Evolutionary conservation across 139 green algal species (phyloP).

Genomic region (Tetraselmis chui): DNA sequence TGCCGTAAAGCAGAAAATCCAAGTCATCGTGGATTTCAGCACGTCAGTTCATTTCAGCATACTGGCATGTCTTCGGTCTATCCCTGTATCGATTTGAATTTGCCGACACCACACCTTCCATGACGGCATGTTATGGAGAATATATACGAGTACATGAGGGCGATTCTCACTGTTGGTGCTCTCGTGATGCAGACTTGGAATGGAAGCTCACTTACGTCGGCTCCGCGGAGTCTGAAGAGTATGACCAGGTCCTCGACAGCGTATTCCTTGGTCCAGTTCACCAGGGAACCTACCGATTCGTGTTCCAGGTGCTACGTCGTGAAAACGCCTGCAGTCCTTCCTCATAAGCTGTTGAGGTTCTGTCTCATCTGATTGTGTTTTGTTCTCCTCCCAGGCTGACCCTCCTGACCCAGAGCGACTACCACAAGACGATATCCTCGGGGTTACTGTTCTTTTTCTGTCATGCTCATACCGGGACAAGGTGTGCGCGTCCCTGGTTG

Average conservation of each 20-base stretch:
- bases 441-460: slow-evolving; percentile 90
- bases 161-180: no score
- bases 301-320: slow-evolving; percentile 73
- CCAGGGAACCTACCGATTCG: slow-evolving; percentile 83
- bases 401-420: slow-evolving; percentile 75
- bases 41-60: no score
- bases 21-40: no score
- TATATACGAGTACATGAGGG: no score
- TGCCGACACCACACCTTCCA: no score
- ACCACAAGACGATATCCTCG: slow-evolving; percentile 71
- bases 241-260: slow-evolving; percentile 91
- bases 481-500: slow-evolving; percentile 16
- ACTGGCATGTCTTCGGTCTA: no score
- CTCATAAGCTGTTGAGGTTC: no score
- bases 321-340: no score
- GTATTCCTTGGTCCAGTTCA: slow-evolving; percentile 88
- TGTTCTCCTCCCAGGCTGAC: slow-evolving; percentile 55
- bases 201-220: slow-evolving; percentile 96
- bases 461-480: slow-evolving; percentile 84
- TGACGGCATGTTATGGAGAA: no score
- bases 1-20: no score
- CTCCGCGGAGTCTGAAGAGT: slow-evolving; percentile 81
- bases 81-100: no score
- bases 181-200: slow-evolving; percentile 87
- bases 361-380: not conserved